phyloP scores from a whole-genome alignment of 2,329 filamentous ascomycete genomes.

The Fusarium multiceps region DNA sequence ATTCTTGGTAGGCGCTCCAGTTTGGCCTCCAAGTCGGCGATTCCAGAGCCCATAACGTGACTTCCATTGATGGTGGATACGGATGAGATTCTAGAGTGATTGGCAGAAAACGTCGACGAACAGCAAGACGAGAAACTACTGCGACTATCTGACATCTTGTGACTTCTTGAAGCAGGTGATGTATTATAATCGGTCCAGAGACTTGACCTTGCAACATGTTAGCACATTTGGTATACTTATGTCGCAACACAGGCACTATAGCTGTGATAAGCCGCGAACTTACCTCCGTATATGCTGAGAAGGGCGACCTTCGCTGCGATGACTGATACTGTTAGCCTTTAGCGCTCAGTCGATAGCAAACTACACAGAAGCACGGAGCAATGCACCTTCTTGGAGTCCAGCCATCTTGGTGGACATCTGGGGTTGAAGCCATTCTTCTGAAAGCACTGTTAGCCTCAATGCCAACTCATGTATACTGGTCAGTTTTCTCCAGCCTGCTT shows the following conservation, averaged over 20 bases:
- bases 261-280: slow-evolving; percentile 1
- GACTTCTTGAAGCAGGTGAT: slow-evolving; percentile 30
- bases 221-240: slow-evolving; percentile 4
- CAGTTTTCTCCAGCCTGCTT: slow-evolving; percentile 12
- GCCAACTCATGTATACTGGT: background rate
- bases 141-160: slow-evolving; percentile 60
- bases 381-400: slow-evolving; percentile 38
- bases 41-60: slow-evolving; percentile 49
- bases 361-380: background rate
- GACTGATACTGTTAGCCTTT: background rate
- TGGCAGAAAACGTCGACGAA: slow-evolving; percentile 58
- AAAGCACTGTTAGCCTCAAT: slow-evolving; percentile 20
- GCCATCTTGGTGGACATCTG: slow-evolving; percentile 38
- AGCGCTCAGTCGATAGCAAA: background rate
- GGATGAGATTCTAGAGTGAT: slow-evolving; percentile 66
- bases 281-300: slow-evolving; percentile 39
- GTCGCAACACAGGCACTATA: background rate
- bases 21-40: slow-evolving; percentile 55
- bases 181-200: slow-evolving; percentile 39
- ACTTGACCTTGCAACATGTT: slow-evolving; percentile 35
- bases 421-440: slow-evolving; percentile 38
- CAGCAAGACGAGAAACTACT: slow-evolving; percentile 64
- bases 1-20: slow-evolving; percentile 45
- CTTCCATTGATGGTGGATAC: slow-evolving; percentile 62
- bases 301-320: slow-evolving; percentile 31